Conservation (phyloP, 495 filamentous ascomycete species). For the Talaromyces borbonicus region DNA sequence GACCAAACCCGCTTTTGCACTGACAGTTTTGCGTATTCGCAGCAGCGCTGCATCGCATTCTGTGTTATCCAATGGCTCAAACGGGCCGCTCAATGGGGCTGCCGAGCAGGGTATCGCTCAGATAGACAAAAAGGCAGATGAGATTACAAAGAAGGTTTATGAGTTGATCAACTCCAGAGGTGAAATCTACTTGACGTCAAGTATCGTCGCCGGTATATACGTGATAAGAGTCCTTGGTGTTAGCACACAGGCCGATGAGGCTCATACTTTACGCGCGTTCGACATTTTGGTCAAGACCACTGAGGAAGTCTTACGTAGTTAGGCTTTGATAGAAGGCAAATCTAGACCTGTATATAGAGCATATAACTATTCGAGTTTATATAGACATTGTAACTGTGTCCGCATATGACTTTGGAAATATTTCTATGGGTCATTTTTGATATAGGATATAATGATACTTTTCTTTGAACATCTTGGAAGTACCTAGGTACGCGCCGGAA, state of each 20-base stretch:
- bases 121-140: conserved; percentile 46
- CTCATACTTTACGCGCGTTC: conserved; percentile 65
- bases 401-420: no score
- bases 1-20: conserved; percentile 62
- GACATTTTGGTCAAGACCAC: conserved; percentile 62
- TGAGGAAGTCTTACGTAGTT: conserved; percentile 42
- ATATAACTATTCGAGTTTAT: neutral
- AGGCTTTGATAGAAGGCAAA: neutral
- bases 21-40: conserved; percentile 64
- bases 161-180: conserved; percentile 66
- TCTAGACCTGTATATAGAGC: neutral
- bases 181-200: conserved; percentile 77
- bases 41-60: conserved; percentile 13
- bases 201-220: conserved; percentile 64
- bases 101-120: conserved; percentile 15
- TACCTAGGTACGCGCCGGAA: no score
- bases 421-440: no score
- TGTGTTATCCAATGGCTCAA: conserved; percentile 10
- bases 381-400: neutral
- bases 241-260: conserved; percentile 57
- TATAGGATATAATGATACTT: no score
- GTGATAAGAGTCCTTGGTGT: conserved; percentile 74
- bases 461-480: no score
- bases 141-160: conserved; percentile 66
- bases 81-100: neutral